Percentiles rank a stretch among this genome's conserved stretches.
phyloP scores from a whole-genome alignment of 768 basidiomycete genomes.

The Mycena vitilis region DNA sequence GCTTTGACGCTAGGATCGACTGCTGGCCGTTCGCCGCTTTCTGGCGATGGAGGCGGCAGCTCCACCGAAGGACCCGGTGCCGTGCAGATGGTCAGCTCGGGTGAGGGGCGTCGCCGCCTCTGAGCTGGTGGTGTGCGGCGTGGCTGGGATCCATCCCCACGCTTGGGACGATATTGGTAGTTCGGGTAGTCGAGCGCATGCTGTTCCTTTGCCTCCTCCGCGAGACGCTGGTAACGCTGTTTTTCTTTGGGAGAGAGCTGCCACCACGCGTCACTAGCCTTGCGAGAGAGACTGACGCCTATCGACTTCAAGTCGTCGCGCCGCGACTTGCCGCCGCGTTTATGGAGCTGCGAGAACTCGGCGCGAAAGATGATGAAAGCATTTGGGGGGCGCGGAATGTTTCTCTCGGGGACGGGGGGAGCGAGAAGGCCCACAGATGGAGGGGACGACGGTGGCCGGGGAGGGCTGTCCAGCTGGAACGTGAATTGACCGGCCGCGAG shows the following conservation, averaged over 20 bases:
- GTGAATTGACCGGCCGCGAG: constrained; percentile 19
- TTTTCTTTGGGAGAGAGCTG: constrained; percentile 5
- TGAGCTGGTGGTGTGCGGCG: not conserved
- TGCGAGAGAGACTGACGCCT: constrained; percentile 11
- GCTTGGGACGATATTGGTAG: constrained; percentile 32
- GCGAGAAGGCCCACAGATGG: not conserved
- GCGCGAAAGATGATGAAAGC: constrained; percentile 34
- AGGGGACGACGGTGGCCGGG: not conserved
- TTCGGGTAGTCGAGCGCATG: constrained; percentile 24
- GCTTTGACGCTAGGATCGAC: constrained; percentile 18
- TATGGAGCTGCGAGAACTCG: constrained; percentile 20
- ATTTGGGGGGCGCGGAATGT: constrained; percentile 30
- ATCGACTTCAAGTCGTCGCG: not conserved
- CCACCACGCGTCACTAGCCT: constrained; percentile 30
- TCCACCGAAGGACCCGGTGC: not conserved
- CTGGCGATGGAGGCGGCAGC: constrained; percentile 29
- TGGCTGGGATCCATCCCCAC: not conserved
- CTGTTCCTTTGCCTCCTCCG: constrained; percentile 24
- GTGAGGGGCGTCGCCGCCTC: constrained; percentile 4
- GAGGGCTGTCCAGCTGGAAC: not conserved
- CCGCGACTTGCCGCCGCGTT: constrained; percentile 7
- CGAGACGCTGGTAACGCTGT: constrained; percentile 16
- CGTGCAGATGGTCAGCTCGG: constrained; percentile 16
- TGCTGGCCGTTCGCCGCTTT: not conserved
- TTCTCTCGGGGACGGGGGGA: not conserved